Conservation (phyloP, 805 yeast genomes). For the Tetrapisispora taiwanensis region DNA sequence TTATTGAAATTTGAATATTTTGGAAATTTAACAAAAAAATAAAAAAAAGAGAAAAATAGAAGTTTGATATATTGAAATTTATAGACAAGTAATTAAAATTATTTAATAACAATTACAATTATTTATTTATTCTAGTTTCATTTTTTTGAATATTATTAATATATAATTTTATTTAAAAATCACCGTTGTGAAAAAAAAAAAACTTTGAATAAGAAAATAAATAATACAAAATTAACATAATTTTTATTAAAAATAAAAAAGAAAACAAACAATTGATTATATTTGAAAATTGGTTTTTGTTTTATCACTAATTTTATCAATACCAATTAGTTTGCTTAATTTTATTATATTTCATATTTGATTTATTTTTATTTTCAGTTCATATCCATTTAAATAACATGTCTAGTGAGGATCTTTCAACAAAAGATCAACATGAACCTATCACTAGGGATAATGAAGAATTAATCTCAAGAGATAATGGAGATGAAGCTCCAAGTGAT, state of each 20-base stretch:
- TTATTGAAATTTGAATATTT: not conserved
- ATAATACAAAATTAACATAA: no score
- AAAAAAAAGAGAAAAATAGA: not conserved
- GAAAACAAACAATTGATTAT: no score
- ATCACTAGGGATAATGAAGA: slow-evolving; percentile 12
- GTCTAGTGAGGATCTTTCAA: not conserved
- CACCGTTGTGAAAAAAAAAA: no score
- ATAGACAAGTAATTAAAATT: no score
- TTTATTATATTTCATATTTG: no score
- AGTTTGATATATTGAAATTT: not conserved
- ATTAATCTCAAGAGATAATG: slow-evolving; percentile 24
- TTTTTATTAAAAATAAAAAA: no score
- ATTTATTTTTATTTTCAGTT: not conserved
- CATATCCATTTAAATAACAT: not conserved
- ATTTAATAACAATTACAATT: no score
- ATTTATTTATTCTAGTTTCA: no score
- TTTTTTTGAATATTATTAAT: no score
- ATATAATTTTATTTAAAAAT: no score
- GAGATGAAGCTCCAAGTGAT: slow-evolving; percentile 29
- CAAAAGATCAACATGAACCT: not conserved
- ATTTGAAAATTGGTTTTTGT: not conserved
- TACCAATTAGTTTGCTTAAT: not conserved
- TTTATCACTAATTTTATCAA: not conserved
- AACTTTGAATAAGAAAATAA: no score
- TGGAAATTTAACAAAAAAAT: not conserved